A percentile compares a stretch with the other conserved stretches of the same genome.
Evolutionary conservation across 805 yeast species (phyloP).

Genomic region (Ogataea pini): DNA sequence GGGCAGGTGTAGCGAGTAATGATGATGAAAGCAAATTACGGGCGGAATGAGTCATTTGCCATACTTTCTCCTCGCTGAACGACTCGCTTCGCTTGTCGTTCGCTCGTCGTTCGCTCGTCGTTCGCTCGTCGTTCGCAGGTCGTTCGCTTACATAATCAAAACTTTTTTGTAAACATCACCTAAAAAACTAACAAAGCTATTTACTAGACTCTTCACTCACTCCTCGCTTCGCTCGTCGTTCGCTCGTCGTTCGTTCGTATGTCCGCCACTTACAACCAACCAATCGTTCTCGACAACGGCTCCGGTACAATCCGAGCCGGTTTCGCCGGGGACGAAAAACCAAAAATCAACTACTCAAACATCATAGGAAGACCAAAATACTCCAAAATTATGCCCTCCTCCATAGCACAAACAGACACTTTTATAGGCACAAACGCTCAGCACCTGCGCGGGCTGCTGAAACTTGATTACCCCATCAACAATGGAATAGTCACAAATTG

Average conservation of each 20-base stretch:
- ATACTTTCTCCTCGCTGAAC: no score
- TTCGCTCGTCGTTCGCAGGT: no score
- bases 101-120: no score
- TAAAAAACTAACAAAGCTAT: no score
- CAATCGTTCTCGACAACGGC: constrained; percentile 80
- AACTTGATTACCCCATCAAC: constrained; percentile 67
- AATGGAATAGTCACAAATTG: constrained; percentile 82
- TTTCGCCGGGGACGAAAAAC: constrained; percentile 88
- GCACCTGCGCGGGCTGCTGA: constrained; percentile 72
- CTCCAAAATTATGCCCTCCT: constrained; percentile 70
- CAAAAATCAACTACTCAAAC: constrained; percentile 63
- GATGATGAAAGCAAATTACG: no score
- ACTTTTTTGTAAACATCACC: no score
- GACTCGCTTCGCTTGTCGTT: no score
- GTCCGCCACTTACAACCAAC: constrained; percentile 55
- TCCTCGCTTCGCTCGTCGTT: not conserved
- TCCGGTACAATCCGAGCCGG: constrained; percentile 87
- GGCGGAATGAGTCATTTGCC: no score
- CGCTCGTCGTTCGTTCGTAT: not conserved
- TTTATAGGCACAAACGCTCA: constrained; percentile 80
- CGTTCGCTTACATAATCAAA: no score
- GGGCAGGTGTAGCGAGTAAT: no score
- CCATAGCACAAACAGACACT: constrained; percentile 55
- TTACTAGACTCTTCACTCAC: no score
- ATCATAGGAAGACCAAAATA: constrained; percentile 83